Conservation (phyloP, 2,329 filamentous ascomycete species). For the Pestalotiopsis sp. region DNA sequence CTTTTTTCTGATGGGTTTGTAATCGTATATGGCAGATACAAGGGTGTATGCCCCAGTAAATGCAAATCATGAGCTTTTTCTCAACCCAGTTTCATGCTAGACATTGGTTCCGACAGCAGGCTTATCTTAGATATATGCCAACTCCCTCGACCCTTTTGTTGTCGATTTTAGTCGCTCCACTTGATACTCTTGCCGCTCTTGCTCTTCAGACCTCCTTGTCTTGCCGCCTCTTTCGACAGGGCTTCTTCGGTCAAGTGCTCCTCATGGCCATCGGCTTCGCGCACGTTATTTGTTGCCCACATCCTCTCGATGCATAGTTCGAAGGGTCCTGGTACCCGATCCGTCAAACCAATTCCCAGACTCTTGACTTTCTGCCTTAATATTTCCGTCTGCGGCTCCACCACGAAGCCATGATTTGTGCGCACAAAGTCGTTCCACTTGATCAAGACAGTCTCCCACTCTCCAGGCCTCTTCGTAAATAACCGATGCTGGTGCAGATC, state of each 20-base stretch:
- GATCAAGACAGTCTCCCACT: constrained; percentile 96
- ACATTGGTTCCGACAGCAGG: background rate
- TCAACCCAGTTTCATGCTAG: background rate
- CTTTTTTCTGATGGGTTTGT: background rate
- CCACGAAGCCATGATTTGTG: constrained; percentile 88
- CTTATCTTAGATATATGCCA: background rate
- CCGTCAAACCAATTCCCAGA: constrained; percentile 85
- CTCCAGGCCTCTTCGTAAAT: constrained; percentile 74
- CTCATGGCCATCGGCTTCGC: constrained; percentile 36
- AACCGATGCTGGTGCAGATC: constrained; percentile 94
- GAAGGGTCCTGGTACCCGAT: constrained; percentile 86
- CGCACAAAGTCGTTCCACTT: constrained; percentile 92
- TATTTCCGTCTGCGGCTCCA: constrained; percentile 92
- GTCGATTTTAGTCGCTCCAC: constrained; percentile 35
- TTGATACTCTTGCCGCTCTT: constrained; percentile 45
- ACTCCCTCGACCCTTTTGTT: background rate
- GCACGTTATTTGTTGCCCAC: constrained; percentile 81
- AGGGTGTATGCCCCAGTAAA: background rate
- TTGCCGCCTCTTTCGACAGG: constrained; percentile 12
- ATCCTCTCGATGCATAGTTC: constrained; percentile 83
- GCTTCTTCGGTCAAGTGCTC: background rate
- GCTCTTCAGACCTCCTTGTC: constrained; percentile 40
- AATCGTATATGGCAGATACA: background rate
- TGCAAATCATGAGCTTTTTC: background rate
- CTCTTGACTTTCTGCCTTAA: constrained; percentile 83